Base-by-base conservation (phyloP, 257 asterid species). In the Echites panduratus region DNA sequence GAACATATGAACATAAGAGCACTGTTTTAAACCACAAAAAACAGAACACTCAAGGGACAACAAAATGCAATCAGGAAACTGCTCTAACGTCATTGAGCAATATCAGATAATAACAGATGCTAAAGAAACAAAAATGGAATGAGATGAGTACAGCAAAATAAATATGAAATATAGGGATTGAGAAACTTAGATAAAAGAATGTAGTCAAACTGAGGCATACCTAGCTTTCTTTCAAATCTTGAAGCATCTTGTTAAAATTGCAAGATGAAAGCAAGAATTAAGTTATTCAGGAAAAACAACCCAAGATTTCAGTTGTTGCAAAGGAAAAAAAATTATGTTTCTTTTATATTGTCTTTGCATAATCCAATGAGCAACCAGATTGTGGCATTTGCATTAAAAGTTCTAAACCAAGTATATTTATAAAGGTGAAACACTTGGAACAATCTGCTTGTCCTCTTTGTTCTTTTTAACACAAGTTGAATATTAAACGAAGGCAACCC, bases 1-100 rank as follows among this genome's bases (percentile, higher is more conserved):
- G 84, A 70, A 79, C 52, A 66, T 74, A 71, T 35, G 74, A 68
- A 40, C 19, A 62, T 45, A 45, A 6, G 65, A 22, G 73, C 68
- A n/a, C 49, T 24, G 13, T 26, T 58, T 57, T 45, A 66, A 66
- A 69, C 52, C 32, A n/a, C 20, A 58, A 61, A 22, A 48, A 70
- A 22, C 38, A 20, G 22, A 6, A 10, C 7, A 64, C 62, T 19
- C 0, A 20, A 61, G 24, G 56, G 66, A 70, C 53, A 71, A 65
- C 41, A 59, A 14, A 29, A 24, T 54, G 29, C 1, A 7, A 4
- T 38, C 32, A 64, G 43, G 68, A 43, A 22, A 50, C 35, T 53
- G 63, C 41, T 17, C 27, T 66, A 49, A 54, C 62, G 32, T 54
- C 32, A 24, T 11, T 26, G 40, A 57, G 14, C 43, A 77, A 7